Conservation (phyloP, 225 moss, liverwort and hornwort genomes). For the Straminergon stramineum region DNA sequence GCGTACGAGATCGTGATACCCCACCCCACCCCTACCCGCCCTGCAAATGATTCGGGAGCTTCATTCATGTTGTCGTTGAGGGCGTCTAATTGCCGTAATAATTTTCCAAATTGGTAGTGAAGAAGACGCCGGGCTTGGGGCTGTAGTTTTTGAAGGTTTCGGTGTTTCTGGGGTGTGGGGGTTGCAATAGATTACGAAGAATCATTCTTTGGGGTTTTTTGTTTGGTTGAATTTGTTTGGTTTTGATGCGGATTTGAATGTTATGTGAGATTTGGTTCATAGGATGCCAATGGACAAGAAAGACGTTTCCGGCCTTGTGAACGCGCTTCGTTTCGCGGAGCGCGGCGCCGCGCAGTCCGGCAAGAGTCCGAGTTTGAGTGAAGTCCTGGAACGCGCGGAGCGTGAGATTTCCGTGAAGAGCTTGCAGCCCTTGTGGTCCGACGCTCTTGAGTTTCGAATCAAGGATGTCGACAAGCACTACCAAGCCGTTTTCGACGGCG, state of each 20-base stretch:
- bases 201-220: background rate
- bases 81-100: background rate
- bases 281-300: constrained; percentile 8
- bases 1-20: background rate
- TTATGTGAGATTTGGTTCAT: background rate
- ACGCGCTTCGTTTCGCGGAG: constrained; percentile 4
- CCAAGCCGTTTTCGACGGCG: constrained; percentile 2
- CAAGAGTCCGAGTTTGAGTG: background rate
- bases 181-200: background rate
- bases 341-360: constrained; percentile 7
- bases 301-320: background rate
- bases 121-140: background rate
- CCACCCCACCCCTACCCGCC: too few species aligned
- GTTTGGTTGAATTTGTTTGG: too few species aligned
- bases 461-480: background rate
- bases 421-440: background rate
- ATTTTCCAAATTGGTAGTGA: background rate
- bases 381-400: background rate
- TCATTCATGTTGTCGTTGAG: background rate
- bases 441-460: constrained; percentile 13
- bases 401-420: background rate
- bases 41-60: background rate
- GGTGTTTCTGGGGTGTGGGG: background rate
- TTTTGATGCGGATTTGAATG: background rate
- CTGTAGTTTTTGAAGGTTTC: background rate